Evolutionary conservation across 768 basidiomycete species (phyloP).

Genomic region (Mycena crocata): DNA sequence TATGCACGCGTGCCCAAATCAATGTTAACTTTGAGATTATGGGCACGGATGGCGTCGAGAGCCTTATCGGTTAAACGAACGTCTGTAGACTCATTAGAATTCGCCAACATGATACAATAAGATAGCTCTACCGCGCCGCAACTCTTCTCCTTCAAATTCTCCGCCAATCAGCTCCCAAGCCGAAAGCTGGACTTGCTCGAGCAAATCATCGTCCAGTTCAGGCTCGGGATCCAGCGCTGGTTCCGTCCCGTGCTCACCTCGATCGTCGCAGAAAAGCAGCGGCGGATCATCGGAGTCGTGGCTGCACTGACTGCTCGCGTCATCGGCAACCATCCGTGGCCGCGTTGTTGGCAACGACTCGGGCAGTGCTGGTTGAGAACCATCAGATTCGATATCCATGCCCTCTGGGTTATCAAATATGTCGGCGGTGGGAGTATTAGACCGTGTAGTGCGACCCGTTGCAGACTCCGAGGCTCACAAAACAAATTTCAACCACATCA

Average conservation of each 20-base stretch:
- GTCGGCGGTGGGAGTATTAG: not conserved
- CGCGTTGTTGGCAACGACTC: not conserved
- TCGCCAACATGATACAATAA: not conserved
- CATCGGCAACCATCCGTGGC: not conserved
- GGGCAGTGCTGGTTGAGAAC: not conserved
- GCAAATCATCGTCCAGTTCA: not conserved
- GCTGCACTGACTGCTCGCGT: not conserved
- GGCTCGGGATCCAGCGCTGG: not conserved
- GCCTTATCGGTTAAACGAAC: constrained; percentile 1
- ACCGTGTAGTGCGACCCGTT: not conserved
- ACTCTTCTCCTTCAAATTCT: not conserved
- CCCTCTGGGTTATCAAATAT: not conserved
- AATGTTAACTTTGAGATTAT: constrained; percentile 16
- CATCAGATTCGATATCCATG: not conserved
- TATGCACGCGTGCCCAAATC: constrained; percentile 14
- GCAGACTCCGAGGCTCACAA: not conserved
- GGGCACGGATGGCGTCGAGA: constrained; percentile 2
- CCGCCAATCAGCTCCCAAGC: not conserved
- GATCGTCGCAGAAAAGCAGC: not conserved
- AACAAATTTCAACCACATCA: not conserved
- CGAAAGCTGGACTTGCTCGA: not conserved
- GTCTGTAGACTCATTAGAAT: not conserved
- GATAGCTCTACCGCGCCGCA: not conserved
- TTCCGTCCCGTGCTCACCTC: not conserved
- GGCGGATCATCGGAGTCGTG: not conserved